Conservation (phyloP, 192 early-diverging fungal genomes). For the Jimgerdemannia lactiflua region DNA sequence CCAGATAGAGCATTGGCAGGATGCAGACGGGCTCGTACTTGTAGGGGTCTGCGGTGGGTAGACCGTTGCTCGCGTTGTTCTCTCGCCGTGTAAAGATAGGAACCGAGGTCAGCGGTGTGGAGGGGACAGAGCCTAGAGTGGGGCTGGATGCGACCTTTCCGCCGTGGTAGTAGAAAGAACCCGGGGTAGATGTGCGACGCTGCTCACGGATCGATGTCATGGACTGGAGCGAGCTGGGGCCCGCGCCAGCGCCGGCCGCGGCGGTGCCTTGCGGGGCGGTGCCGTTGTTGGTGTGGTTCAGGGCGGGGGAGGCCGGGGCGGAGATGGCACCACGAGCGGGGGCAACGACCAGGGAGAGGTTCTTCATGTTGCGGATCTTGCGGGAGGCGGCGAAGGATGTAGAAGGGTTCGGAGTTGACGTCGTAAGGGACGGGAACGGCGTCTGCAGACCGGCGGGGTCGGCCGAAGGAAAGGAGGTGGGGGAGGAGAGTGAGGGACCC, state of each 20-base stretch:
- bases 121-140: not conserved
- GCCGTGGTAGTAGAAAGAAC: not conserved
- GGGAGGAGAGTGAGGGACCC: not conserved
- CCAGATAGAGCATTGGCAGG: slow-evolving; percentile 66
- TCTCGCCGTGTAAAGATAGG: not conserved
- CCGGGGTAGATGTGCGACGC: not conserved
- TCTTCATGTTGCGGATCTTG: not conserved
- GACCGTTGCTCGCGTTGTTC: not conserved
- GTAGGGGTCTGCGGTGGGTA: slow-evolving; percentile 34
- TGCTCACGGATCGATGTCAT: not conserved
- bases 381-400: not conserved
- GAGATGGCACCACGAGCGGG: not conserved
- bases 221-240: not conserved
- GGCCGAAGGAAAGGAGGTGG: not conserved
- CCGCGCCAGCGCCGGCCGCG: too few relatives aligned
- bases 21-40: slow-evolving; percentile 56
- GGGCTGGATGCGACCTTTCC: not conserved
- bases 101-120: not conserved
- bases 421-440: not conserved
- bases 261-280: too few relatives aligned
- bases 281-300: not conserved
- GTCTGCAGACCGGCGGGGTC: not conserved
- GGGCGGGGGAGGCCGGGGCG: not conserved
- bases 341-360: not conserved
- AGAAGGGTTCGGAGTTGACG: not conserved